Conservation (phyloP, 108 stramenopile genomes). For the Cylindrotheca closterium region DNA sequence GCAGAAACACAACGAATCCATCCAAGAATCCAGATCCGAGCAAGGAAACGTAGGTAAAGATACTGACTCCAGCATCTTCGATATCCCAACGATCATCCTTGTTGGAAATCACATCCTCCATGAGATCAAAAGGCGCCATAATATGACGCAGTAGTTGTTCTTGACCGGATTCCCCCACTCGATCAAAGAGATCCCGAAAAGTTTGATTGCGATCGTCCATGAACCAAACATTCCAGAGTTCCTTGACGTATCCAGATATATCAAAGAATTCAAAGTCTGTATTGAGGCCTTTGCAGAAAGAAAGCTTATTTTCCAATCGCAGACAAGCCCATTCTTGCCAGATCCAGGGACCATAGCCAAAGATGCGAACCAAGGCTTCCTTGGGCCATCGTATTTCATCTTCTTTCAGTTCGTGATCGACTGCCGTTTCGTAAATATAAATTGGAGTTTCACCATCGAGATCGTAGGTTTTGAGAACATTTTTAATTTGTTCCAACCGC, state of each 20-base stretch:
- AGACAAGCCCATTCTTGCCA: constrained; percentile 51
- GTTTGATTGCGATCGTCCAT: constrained; percentile 31
- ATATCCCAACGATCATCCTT: constrained; percentile 22
- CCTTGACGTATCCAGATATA: constrained; percentile 26
- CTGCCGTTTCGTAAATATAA: constrained; percentile 22
- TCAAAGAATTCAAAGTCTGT: constrained; percentile 43
- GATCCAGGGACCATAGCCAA: constrained; percentile 51
- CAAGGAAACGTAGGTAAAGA: constrained; percentile 45
- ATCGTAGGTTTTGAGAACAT: constrained; percentile 31
- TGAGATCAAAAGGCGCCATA: constrained; percentile 18
- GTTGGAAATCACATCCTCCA: constrained; percentile 17
- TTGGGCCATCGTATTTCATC: constrained; percentile 17
- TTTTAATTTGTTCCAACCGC: constrained; percentile 33
- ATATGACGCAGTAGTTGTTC: constrained; percentile 31
- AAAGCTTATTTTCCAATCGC: constrained; percentile 39
- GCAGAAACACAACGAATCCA: constrained; percentile 26
- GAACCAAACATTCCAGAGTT: constrained; percentile 47
- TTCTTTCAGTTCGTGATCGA: constrained; percentile 24
- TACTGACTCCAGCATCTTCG: constrained; percentile 24
- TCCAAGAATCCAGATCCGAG: constrained; percentile 41
- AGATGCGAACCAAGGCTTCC: constrained; percentile 28
- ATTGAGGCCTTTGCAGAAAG: constrained; percentile 43
- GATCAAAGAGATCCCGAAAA: constrained; percentile 29
- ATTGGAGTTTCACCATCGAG: constrained; percentile 26
- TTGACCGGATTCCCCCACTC: constrained; percentile 32